Base-by-base conservation (phyloP, 495 filamentous ascomycete species). In the Cenococcum geophilum region DNA sequence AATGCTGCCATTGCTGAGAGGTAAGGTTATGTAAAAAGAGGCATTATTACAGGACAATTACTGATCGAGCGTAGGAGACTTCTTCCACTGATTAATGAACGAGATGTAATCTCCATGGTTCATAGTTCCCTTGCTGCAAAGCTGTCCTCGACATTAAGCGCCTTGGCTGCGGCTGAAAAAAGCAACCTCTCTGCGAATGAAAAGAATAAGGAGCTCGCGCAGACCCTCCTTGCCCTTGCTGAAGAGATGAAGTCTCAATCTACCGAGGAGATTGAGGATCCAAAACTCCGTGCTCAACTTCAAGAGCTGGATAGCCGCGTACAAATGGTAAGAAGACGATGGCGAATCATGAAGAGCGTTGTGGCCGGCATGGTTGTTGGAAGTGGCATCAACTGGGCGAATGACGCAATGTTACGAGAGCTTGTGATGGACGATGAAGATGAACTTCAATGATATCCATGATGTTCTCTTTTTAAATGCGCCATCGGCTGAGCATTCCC, bases 341-440 rank as follows among this genome's bases (percentile, higher is more conserved):
- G 87, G 86, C 83, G 83, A 55, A 80, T 83, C 40, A 82, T 92
- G 75, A 91, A 92, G 73, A 86, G 80, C 42, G 80, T 89, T 25
- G 79, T 86, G 12, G 86, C 85, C 57, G 88, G 83, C 4, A 78
- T 89, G 40, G 80, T 96, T 35, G 89, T 86, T 22, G 89, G 86
- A 6, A 96, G 91, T 71, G 91, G 91, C 47, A 74, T 93, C 36
- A 82, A 95, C 64, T 96, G 91, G 91, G 83, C 81, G 21, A 77
- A 82, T 50, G 83, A 95, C 72, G 80, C 83, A 43, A 77, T 76
- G 55, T 76, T 96, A 57, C 75, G 83, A 61, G 83, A 81, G 51
- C 76, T 93, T 61, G 91, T 96, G 21, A 76, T 95, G 57, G 88
- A 92, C 72, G 80, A 83, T 58, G 84, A 86, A 63, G 80, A 82